These are phyloP conservation scores for Tuber brumale DNA, from an alignment of 495 filamentous ascomycete genomes.

Conservation along the genomic window DNA sequence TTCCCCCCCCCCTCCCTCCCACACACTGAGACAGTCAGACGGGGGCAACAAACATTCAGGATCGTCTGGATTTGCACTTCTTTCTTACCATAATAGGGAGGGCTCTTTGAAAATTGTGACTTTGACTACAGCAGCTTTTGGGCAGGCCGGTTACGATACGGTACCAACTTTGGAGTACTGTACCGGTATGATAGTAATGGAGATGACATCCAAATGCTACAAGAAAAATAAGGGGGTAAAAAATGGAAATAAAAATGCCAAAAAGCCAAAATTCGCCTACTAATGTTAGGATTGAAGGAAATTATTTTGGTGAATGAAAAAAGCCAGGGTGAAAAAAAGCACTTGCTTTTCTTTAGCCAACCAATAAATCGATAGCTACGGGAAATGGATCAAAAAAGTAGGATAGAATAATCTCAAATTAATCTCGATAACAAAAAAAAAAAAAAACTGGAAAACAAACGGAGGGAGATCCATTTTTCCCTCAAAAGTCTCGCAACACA, in stretches of 20 bases:
- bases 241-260: not conserved
- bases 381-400: not conserved
- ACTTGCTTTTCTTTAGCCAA: not conserved
- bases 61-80: not conserved
- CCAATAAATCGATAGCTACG: not conserved
- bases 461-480: not conserved
- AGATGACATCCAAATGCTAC: not conserved
- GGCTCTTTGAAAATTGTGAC: not conserved
- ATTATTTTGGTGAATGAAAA: not conserved
- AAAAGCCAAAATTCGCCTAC: not conserved
- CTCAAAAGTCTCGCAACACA: constrained; percentile 35
- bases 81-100: not conserved
- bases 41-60: not conserved
- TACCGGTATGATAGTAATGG: not conserved
- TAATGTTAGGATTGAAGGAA: not conserved
- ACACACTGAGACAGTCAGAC: not conserved
- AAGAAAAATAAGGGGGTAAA: not conserved
- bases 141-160: not conserved
- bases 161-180: not conserved
- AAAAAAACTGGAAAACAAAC: not conserved
- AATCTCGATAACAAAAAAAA: not conserved
- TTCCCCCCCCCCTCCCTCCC: not conserved
- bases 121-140: not conserved
- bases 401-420: not conserved
- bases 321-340: not conserved